Base-by-base conservation (phyloP, 2,329 filamentous ascomycete genomes). In the Teratosphaeria epicoccoides region DNA sequence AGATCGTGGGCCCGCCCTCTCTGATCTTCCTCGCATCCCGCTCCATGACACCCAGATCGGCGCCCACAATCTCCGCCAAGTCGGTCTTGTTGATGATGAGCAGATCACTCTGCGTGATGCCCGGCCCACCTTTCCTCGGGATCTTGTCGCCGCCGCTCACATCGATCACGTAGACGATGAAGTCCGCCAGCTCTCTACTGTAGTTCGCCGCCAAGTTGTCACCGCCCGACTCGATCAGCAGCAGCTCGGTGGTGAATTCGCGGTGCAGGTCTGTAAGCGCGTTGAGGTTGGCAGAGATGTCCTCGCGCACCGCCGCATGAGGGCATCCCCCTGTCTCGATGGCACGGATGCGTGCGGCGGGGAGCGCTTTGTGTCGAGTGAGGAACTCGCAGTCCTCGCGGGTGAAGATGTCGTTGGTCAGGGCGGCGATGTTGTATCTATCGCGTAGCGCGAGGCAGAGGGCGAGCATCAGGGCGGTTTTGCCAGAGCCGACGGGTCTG, bases 361-460 rank as follows among this genome's bases (percentile, higher is more conserved):
- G 85, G 0, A 97, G 83, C 5, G 93, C 93, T 58, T 81, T 78
- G 77, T 96, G 79, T 52, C 83, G 83, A 53, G 88, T 95, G 24
- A 98, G 83, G 75, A 98, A 98, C 71, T 97, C 93, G 75, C 90
- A 90, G 76, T 98, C 93, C 73, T 98, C 93, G 58, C 78, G 85
- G 22, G 91, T 97, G 77, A 97, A 97, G 76, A 97, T 97, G 76
- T 97, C 91, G 77, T 97, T 97, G 47, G 93, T 98, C 22, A 98
- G 91, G 54, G 89, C 93, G 0, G 93, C 93, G 64, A 98, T 86
- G 66, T 84, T 88, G 79, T 87, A 90, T 51, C 80, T 76, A 48
- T 83, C 77, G 55, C 93, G 86, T 6, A 98, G 83, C 6, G 85
- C 84, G 29, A 83, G 83, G 75, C 89, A 96, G 60, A 97, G 86